Percentiles rank a stretch among this genome's conserved stretches.
Evolutionary conservation across 106 monocot species (phyloP).

Genomic region (Dioscorea zingiberensis): DNA sequence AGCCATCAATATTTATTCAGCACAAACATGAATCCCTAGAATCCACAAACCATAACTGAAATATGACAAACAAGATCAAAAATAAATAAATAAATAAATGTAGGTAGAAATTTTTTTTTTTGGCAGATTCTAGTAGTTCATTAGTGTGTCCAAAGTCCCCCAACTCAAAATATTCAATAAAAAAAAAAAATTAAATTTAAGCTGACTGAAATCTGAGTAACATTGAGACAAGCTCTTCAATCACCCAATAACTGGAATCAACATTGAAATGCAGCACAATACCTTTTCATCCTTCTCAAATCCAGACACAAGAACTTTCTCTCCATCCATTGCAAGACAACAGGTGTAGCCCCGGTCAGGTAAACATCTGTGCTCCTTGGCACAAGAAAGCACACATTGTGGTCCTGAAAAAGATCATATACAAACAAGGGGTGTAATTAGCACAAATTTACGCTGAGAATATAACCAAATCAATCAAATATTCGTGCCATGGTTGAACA

Average conservation of each 20-base stretch:
- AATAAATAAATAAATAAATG: too few relatives aligned
- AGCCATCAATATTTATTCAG: too few relatives aligned
- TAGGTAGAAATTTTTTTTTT: too few relatives aligned
- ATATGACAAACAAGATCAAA: too few relatives aligned
- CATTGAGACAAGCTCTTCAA: background rate
- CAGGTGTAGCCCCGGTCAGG: constrained; percentile 86
- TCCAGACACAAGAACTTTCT: constrained; percentile 79
- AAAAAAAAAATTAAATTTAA: background rate
- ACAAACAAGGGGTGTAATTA: too few relatives aligned
- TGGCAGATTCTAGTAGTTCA: background rate
- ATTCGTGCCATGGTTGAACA: too few relatives aligned
- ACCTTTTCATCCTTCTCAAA: constrained; percentile 95
- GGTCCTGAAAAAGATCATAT: constrained; percentile 54
- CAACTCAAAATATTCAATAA: background rate
- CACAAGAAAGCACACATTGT: constrained; percentile 90
- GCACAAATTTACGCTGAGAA: too few relatives aligned
- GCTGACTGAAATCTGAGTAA: too few relatives aligned
- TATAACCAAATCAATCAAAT: too few relatives aligned
- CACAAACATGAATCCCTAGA: too few relatives aligned
- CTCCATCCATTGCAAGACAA: constrained; percentile 98
- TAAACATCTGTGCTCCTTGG: constrained; percentile 74
- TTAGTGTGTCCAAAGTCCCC: background rate
- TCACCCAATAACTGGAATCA: background rate
- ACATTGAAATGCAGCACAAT: constrained; percentile 1
- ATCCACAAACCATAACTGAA: too few relatives aligned